Evolutionary conservation across 2,329 filamentous ascomycete genomes (phyloP).

Genomic region (Alternaria incomplexa): DNA sequence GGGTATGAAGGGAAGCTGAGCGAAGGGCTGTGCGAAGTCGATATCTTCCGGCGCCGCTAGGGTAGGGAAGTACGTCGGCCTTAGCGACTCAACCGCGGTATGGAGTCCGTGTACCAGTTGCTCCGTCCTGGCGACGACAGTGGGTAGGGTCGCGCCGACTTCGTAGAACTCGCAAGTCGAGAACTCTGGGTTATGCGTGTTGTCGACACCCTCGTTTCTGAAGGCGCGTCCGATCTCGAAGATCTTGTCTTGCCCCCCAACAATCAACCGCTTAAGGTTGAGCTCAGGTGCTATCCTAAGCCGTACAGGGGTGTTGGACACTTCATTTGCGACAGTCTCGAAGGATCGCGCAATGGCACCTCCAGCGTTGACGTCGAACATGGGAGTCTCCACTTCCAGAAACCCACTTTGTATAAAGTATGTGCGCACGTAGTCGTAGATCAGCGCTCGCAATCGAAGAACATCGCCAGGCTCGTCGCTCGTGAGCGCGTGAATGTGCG

Average conservation of each 20-base stretch:
- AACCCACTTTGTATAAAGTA: constrained; percentile 77
- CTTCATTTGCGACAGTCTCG: constrained; percentile 77
- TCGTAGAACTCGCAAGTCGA: constrained; percentile 97
- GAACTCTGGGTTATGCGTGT: constrained; percentile 95
- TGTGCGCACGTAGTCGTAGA: constrained; percentile 75
- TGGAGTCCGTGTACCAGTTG: constrained; percentile 61
- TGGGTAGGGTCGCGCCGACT: constrained; percentile 77
- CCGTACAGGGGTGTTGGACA: constrained; percentile 72
- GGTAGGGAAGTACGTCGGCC: constrained; percentile 36
- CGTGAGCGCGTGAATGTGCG: constrained; percentile 86
- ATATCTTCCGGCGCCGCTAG: constrained; percentile 53
- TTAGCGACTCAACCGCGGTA: constrained; percentile 55
- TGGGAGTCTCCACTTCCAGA: constrained; percentile 88
- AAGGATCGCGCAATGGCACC: constrained; percentile 90
- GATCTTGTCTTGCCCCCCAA: constrained; percentile 85
- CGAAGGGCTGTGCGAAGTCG: constrained; percentile 65
- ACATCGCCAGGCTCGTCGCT: constrained; percentile 71
- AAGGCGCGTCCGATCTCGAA: constrained; percentile 95
- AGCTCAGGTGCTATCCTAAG: constrained; percentile 92
- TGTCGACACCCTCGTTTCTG: constrained; percentile 77
- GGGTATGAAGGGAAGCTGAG: constrained; percentile 81
- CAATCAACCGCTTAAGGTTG: constrained; percentile 89
- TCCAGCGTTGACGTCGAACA: constrained; percentile 81
- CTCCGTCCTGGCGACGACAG: constrained; percentile 79
- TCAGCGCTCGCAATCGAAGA: constrained; percentile 73